Evolutionary conservation across 495 filamentous ascomycete genomes (phyloP), one percentile per base, ranked within the genome.

Genomic region (Daldinia loculata): DNA sequence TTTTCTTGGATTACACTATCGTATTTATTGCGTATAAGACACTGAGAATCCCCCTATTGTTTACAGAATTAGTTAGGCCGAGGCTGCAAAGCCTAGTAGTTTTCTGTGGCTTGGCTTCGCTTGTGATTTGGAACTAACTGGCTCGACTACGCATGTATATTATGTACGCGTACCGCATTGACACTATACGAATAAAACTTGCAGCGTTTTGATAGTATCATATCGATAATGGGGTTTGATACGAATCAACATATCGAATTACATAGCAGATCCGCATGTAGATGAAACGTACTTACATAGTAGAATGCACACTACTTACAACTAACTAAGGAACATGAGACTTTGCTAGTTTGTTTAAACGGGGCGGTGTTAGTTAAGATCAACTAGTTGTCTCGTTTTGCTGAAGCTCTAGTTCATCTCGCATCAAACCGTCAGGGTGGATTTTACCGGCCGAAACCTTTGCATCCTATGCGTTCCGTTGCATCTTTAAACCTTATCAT

Each of bases 371-470:
- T 55, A 29, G 41, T 69, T 61, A 45, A 52, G 61, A 56, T 64
- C 27, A 51, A 17, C 17, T 29, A 17, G 6, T 38, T 39, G 4
- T 58, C 19, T 51, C 51, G 9, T 60, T 53, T 56, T 27, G 51
- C 60, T 63, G 32, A 55, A 69, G 30, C 48, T 48, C 34, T 63
- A 55, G 38, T 45, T 29, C 15, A 57, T 56, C 56, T 65, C 29
- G 19, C 34, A 22, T 32, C 17, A 30, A 26, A 50, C 51, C 26
- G 29, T 27, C 15, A 27, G 24, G n/a, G 26, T 39, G 56, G 48
- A 36, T 22, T 27, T 66, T 66, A 43, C 62, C 63, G 68, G 27
- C 68, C 68, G 58, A 71, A 71, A 66, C 62, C 68, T 62, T 66
- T 1, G 41, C 17, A 14, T 32, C 34, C 34, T 36, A 36, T 41